phyloP scores from a whole-genome alignment of 1,139 yeast species.

The Saccharomycopsis hybrid region DNA sequence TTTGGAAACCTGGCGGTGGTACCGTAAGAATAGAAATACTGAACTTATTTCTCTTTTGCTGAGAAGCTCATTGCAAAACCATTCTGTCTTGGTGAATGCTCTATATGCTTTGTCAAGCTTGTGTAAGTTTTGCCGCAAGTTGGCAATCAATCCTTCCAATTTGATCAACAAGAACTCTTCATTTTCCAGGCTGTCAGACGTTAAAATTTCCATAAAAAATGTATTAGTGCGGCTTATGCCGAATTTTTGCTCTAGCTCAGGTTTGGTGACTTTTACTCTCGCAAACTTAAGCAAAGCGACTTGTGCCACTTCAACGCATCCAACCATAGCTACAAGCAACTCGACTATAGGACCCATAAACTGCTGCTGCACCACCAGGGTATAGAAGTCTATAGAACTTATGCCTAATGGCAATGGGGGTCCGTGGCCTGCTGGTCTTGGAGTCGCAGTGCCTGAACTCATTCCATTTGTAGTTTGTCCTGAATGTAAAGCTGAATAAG shows the following conservation, averaged over 20 bases:
- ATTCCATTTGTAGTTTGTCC: no score
- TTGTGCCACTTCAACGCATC: constrained; percentile 26
- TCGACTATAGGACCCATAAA: constrained; percentile 29
- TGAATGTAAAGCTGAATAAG: no score
- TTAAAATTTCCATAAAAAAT: background rate
- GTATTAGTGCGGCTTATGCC: background rate
- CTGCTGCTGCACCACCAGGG: constrained; percentile 28
- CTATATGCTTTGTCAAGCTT: constrained; percentile 31
- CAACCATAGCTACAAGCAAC: constrained; percentile 30
- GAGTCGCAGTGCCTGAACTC: constrained; percentile 28
- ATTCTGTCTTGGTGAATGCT: constrained; percentile 30
- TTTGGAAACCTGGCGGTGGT: constrained; percentile 33
- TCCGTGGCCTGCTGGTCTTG: constrained; percentile 23
- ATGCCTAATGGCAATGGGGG: constrained; percentile 8
- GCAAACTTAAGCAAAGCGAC: constrained; percentile 22
- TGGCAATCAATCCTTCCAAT: constrained; percentile 21
- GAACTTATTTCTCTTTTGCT: constrained; percentile 30
- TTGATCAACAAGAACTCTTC: constrained; percentile 13
- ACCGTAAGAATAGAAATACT: constrained; percentile 32
- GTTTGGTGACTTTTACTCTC: constrained; percentile 4
- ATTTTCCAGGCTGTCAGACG: constrained; percentile 6
- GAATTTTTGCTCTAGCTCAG: background rate
- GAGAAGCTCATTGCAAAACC: constrained; percentile 31
- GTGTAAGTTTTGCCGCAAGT: constrained; percentile 27
- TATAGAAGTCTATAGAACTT: constrained; percentile 21